phyloP scores from a whole-genome alignment of 345 rosid genomes.

The Salix purpurea region DNA sequence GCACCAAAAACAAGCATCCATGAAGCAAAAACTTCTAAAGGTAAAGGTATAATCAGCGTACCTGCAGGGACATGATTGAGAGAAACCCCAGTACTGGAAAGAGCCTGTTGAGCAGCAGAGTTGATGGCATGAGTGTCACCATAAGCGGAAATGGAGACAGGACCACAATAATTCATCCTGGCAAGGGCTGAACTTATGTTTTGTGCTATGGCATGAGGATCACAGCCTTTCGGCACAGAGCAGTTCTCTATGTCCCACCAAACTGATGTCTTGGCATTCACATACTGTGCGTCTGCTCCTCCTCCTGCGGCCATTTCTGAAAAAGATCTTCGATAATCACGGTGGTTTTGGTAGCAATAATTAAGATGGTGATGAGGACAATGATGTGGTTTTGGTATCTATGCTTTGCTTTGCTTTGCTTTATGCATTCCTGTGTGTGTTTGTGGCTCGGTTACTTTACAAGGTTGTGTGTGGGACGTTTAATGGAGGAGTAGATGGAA shows the following conservation, averaged over 20 bases:
- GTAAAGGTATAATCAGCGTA: background rate
- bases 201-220: conserved; percentile 77
- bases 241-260: conserved; percentile 99
- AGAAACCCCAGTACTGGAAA: conserved; percentile 81
- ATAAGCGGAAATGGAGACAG: conserved; percentile 80
- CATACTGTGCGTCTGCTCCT: conserved; percentile 62
- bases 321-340: background rate
- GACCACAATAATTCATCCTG: conserved; percentile 65
- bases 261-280: conserved; percentile 66
- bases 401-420: background rate
- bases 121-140: conserved; percentile 74
- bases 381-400: background rate
- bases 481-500: too few species aligned
- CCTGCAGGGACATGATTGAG: conserved; percentile 94
- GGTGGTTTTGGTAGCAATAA: background rate
- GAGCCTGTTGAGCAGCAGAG: conserved; percentile 61
- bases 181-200: conserved; percentile 78
- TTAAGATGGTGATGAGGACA: background rate
- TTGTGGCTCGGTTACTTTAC: too few species aligned
- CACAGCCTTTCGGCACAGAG: conserved; percentile 62
- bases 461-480: too few species aligned
- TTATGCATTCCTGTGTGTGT: too few species aligned
- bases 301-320: conserved; percentile 10
- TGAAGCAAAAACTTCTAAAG: background rate
- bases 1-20: background rate